Percentiles rank a stretch among this genome's conserved stretches.
Conservation (phyloP, 192 early-diverging fungal genomes). For the Coemansia sp. region DNA sequence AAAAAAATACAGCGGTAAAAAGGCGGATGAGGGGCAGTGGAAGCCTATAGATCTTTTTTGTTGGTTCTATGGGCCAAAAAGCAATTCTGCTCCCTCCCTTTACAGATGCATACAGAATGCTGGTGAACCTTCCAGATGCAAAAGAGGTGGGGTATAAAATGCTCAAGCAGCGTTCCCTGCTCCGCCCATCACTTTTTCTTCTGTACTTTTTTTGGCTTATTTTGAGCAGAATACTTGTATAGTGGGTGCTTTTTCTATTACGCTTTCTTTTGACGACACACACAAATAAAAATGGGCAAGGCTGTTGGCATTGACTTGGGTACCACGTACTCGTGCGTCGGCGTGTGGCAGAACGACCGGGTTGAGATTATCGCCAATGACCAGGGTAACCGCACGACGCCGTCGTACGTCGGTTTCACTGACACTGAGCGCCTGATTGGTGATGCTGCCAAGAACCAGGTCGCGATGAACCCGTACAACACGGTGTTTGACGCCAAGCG, state of each 20-base stretch:
- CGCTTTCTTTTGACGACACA: constrained; percentile 9
- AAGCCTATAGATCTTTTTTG: constrained; percentile 32
- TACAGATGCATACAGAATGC: constrained; percentile 9
- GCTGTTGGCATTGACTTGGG: constrained; percentile 66
- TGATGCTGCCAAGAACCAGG: constrained; percentile 99
- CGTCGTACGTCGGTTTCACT: constrained; percentile 96
- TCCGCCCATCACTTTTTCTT: constrained; percentile 2
- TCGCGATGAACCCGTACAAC: constrained; percentile 97
- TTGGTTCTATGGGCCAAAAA: constrained; percentile 9
- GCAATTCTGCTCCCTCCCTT: constrained; percentile 5
- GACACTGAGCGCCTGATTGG: constrained; percentile 98
- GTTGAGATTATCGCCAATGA: constrained; percentile 99
- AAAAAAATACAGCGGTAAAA: not conserved
- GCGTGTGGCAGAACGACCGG: constrained; percentile 72
- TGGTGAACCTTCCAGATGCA: constrained; percentile 14
- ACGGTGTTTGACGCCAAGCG: constrained; percentile 99
- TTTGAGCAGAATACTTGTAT: constrained; percentile 8
- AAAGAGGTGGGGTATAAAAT: constrained; percentile 5
- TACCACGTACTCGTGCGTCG: constrained; percentile 62
- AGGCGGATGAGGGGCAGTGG: constrained; percentile 20
- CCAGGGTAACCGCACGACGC: constrained; percentile 98
- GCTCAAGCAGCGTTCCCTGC: not conserved
- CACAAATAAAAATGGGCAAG: constrained; percentile 44
- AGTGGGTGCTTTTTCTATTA: constrained; percentile 7
- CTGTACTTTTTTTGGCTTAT: constrained; percentile 4